Evolutionary conservation across 2,329 filamentous ascomycete species (phyloP).

Genomic region (Rhinocladiella mackenziei): DNA sequence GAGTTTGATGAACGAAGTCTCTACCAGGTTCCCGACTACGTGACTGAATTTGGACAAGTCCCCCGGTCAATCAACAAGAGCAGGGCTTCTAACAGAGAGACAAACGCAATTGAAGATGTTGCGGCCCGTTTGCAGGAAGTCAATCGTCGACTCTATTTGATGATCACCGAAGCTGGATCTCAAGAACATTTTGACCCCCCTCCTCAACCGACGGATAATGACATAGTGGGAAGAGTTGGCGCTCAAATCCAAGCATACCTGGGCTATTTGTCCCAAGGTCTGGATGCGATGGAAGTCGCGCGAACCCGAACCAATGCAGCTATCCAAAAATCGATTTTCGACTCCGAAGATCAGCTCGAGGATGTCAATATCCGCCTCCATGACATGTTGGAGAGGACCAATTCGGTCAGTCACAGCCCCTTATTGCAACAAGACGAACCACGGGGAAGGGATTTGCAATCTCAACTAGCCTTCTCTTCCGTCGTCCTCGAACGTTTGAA

Average conservation of each 20-base stretch:
- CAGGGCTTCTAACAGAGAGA: conserved; percentile 24
- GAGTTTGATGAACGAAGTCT: conserved; percentile 74
- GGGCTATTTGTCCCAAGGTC: conserved; percentile 65
- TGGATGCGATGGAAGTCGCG: conserved; percentile 59
- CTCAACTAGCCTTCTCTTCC: conserved; percentile 72
- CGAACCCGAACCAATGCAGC: conserved; percentile 44
- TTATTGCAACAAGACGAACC: conserved; percentile 56
- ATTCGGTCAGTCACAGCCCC: conserved; percentile 41
- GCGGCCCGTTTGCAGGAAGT: conserved; percentile 64
- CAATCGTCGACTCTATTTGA: conserved; percentile 62
- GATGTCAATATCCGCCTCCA: conserved; percentile 63
- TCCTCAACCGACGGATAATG: conserved; percentile 34
- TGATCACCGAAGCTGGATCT: conserved; percentile 52
- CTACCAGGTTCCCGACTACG: conserved; percentile 64
- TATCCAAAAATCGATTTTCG: conserved; percentile 34
- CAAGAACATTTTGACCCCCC: conserved; percentile 37
- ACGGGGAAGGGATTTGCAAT: conserved; percentile 56
- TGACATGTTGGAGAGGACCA: conserved; percentile 51
- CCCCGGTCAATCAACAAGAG: conserved; percentile 30
- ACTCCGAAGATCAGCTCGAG: conserved; percentile 54
- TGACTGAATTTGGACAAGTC: conserved; percentile 48
- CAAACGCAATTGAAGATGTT: conserved; percentile 49
- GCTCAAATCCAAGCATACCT: conserved; percentile 50
- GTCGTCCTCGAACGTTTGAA: conserved; percentile 75
- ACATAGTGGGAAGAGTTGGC: conserved; percentile 25